A percentile compares a stretch with the other conserved stretches of the same genome.
These are phyloP conservation scores for Wickerhamiella kurtzmanii DNA, from an alignment of 805 yeast genomes.

Conservation along the genomic window DNA sequence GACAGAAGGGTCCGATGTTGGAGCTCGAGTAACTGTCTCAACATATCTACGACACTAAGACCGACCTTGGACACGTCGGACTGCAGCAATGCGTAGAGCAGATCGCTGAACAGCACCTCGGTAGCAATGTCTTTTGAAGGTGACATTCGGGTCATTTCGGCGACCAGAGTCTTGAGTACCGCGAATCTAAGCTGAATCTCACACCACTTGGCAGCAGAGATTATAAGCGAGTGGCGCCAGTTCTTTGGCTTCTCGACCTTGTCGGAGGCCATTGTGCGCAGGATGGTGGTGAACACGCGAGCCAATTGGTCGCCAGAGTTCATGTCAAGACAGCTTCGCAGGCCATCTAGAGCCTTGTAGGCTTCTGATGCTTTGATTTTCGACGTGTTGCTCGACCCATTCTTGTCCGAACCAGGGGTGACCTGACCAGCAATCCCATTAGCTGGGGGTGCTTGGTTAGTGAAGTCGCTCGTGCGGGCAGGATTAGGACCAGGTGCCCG, in stretches of 20 bases:
- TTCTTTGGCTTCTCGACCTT: slow-evolving; percentile 9
- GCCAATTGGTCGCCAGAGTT: slow-evolving; percentile 6
- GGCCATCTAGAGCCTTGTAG: slow-evolving; percentile 1
- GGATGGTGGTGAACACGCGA: slow-evolving; percentile 4
- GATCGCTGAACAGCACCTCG: slow-evolving; percentile 8
- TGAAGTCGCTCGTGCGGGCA: not conserved
- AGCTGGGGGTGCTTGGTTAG: not conserved
- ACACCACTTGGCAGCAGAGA: slow-evolving; percentile 57
- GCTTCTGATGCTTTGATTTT: not conserved
- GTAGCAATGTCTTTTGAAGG: slow-evolving; percentile 9
- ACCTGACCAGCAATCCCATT: not conserved
- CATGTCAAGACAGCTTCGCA: slow-evolving; percentile 8
- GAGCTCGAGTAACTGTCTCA: slow-evolving; percentile 32
- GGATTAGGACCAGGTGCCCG: not conserved
- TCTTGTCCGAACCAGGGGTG: not conserved
- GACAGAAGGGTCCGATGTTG: slow-evolving; percentile 18
- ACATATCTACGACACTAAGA: slow-evolving; percentile 66
- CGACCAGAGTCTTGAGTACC: slow-evolving; percentile 38
- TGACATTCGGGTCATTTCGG: slow-evolving; percentile 16
- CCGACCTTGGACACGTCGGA: slow-evolving; percentile 70
- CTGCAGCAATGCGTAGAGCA: slow-evolving; percentile 11
- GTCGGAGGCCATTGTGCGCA: slow-evolving; percentile 6
- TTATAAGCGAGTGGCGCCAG: slow-evolving; percentile 49
- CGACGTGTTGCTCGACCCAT: not conserved
- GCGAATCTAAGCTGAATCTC: slow-evolving; percentile 69